phyloP scores from a whole-genome alignment of 2,329 filamentous ascomycete species.

The Didymella sp. region DNA sequence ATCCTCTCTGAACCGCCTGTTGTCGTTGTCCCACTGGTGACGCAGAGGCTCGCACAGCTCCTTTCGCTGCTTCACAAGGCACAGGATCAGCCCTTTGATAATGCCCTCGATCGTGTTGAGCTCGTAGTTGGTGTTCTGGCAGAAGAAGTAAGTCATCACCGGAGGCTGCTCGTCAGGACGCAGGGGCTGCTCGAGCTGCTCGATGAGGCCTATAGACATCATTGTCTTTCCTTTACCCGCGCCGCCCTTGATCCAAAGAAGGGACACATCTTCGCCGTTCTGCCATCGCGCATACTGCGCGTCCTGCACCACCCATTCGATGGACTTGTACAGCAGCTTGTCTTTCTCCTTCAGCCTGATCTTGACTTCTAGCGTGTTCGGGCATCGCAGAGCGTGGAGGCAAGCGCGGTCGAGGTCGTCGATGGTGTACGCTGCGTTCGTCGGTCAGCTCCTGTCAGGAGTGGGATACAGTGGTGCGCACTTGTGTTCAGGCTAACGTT shows the following conservation, averaged over 20 bases:
- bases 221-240: slow-evolving; percentile 6
- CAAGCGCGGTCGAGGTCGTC: too few species aligned
- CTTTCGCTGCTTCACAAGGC: not conserved
- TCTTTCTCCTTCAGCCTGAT: slow-evolving; percentile 2
- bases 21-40: not conserved
- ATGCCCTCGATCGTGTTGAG: slow-evolving; percentile 3
- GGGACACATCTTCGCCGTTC: not conserved
- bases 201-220: slow-evolving; percentile 5
- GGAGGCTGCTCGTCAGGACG: not conserved
- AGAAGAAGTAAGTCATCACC: slow-evolving; percentile 7
- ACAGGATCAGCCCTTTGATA: slow-evolving; percentile 4
- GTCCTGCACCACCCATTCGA: not conserved
- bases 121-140: slow-evolving; percentile 5
- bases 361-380: slow-evolving; percentile 1
- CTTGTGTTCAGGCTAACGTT: too few species aligned
- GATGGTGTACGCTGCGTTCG: too few species aligned
- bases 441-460: too few species aligned
- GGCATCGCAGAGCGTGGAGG: not conserved
- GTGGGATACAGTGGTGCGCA: too few species aligned
- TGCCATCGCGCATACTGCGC: not conserved
- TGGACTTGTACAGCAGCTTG: slow-evolving; percentile 1
- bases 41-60: not conserved
- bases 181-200: not conserved
- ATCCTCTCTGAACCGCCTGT: slow-evolving; percentile 29
- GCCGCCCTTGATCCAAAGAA: slow-evolving; percentile 5